Base-by-base conservation (phyloP, 371 early-diverging fungal species). In the Syncephalis fuscata region DNA sequence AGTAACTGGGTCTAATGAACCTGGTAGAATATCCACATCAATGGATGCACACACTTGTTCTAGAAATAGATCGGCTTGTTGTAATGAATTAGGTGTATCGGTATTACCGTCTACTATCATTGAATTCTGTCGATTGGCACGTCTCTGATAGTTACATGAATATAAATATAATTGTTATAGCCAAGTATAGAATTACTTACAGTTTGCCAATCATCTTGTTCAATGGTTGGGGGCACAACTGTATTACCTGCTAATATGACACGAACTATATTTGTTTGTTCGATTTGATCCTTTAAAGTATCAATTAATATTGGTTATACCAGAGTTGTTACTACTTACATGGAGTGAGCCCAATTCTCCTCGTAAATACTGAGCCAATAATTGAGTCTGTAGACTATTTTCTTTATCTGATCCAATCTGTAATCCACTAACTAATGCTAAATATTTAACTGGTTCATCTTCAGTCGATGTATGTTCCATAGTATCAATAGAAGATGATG, bases 351-450 rank as follows among this genome's bases (percentile, higher is more conserved):
- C 91, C 11, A 81, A 55, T 50, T 78, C 81, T 21, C 93, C 95
- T 15, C 74, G 61, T 27, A 95, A 54, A 47, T 63, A 88, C 51
- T 93, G 92, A 3, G 70, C 53, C 22, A 92, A 56, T 27, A 92
- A 45, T 53, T 91, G 80, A 45, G 68, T 52, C 27, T 74, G 69
- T 51, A 82, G 48, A 11, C 68, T 65, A 15, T 61, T 52, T 4
- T 64, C 59, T 7, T 53, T 58, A 23, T 62, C 64, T 0, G 48
- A 47, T 0, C 81, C 85, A 39, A 86, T 62, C 45, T 68, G 67
- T 8, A 92, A 59, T 1, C 93, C 92, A 9, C 88, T 86, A 1
- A 89, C 67, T 19, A 92, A 40, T 5, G 89, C 93, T 17, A 92
- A 68, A 52, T 64, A 85, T 49, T 71, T 66, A 40, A 10, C 7